Evolutionary conservation across 1,139 yeast species (phyloP).

Genomic region (Candida frijolesensis): DNA sequence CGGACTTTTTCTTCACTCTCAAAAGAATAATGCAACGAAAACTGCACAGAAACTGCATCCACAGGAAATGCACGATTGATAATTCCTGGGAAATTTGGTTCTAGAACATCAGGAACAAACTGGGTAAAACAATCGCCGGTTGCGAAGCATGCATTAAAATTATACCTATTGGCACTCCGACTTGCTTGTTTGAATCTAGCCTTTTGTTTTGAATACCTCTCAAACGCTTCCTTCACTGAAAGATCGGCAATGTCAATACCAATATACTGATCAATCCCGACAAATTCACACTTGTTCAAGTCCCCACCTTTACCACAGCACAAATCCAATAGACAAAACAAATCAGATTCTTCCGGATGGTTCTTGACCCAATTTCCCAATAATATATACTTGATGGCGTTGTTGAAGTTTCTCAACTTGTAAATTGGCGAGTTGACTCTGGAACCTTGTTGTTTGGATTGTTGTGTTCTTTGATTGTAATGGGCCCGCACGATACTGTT

Average conservation of each 20-base stretch:
- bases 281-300: constrained; percentile 82
- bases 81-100: constrained; percentile 54
- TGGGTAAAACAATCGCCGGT: constrained; percentile 90
- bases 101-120: constrained; percentile 70
- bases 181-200: constrained; percentile 34
- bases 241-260: constrained; percentile 93
- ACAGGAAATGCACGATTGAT: constrained; percentile 76
- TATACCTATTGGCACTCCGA: constrained; percentile 49
- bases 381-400: constrained; percentile 86
- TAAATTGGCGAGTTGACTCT: constrained; percentile 83
- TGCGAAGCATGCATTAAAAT: constrained; percentile 76
- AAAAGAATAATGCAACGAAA: constrained; percentile 93
- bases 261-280: constrained; percentile 71
- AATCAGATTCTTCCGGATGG: constrained; percentile 49
- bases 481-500: constrained; percentile 74
- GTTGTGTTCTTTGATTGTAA: constrained; percentile 82
- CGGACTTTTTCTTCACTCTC: constrained; percentile 81
- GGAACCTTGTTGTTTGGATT: constrained; percentile 58
- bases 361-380: constrained; percentile 63
- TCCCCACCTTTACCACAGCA: constrained; percentile 99
- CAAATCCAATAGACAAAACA: constrained; percentile 62
- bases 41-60: constrained; percentile 86
- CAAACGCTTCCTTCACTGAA: constrained; percentile 81
- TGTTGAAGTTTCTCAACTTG: constrained; percentile 85
- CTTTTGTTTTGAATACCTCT: constrained; percentile 58